These are phyloP conservation scores for Coemansia sp. DNA, from an alignment of 192 early-diverging fungal genomes.

Conservation along the genomic window DNA sequence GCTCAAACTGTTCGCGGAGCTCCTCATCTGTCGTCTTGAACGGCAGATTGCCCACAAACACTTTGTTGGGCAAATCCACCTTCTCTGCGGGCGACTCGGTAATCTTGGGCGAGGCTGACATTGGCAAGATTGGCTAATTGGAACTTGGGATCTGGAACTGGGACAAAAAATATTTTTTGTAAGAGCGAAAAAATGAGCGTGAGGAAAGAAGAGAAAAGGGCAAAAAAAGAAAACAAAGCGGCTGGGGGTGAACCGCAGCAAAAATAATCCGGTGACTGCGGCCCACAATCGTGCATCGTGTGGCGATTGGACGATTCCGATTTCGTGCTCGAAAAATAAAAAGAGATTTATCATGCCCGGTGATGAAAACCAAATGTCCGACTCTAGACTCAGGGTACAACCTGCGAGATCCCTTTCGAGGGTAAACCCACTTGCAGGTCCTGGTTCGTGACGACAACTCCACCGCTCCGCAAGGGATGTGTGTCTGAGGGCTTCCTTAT, in stretches of 20 bases:
- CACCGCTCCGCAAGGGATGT: constrained; percentile 22
- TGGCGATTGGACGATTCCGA: background rate
- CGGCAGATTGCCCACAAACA: constrained; percentile 94
- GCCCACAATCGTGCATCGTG: background rate
- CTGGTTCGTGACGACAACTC: constrained; percentile 42
- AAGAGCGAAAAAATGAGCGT: background rate
- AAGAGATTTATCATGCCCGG: constrained; percentile 12
- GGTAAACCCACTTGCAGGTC: constrained; percentile 47
- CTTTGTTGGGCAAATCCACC: constrained; percentile 62
- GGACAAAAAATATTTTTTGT: background rate
- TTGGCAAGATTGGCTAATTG: too few relatives aligned
- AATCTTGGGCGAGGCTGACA: constrained; percentile 36
- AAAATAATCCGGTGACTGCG: background rate
- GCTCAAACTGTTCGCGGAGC: constrained; percentile 73
- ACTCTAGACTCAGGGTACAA: constrained; percentile 37
- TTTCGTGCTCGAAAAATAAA: background rate
- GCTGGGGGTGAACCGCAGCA: background rate
- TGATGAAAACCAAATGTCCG: constrained; percentile 37
- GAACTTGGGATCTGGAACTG: background rate
- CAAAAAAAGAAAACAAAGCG: background rate
- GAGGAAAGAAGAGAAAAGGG: background rate
- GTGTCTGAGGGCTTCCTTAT: constrained; percentile 46
- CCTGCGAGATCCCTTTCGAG: constrained; percentile 23
- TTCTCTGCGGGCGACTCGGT: constrained; percentile 15
- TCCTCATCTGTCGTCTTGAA: constrained; percentile 82